These are phyloP conservation scores for Cryptococcus sp. DNA, from an alignment of 1,284 basidiomycete species.

Conservation along the genomic window DNA sequence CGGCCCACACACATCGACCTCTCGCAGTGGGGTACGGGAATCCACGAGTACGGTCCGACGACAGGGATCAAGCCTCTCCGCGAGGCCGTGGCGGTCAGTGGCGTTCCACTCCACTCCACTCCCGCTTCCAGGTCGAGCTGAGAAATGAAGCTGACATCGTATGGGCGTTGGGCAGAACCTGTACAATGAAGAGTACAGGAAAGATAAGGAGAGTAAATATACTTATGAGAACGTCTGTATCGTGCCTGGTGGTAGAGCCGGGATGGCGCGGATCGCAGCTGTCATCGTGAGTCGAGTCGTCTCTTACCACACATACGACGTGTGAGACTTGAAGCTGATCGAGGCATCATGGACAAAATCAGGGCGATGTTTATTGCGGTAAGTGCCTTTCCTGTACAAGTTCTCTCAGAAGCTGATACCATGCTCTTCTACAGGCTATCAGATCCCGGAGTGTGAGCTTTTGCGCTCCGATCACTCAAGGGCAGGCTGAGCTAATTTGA, in stretches of 20 bases:
- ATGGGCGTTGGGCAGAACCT: constrained; percentile 55
- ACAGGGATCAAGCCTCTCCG: constrained; percentile 74
- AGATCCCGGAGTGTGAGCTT: constrained; percentile 37
- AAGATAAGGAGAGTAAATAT: constrained; percentile 77
- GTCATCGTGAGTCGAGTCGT: constrained; percentile 61
- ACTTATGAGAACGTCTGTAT: constrained; percentile 74
- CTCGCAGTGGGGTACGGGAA: constrained; percentile 64
- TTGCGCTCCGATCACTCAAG: too few species aligned
- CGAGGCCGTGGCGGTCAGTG: constrained; percentile 37
- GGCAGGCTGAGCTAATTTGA: not conserved
- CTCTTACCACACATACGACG: too few species aligned
- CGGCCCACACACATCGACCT: constrained; percentile 66
- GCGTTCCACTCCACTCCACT: too few species aligned
- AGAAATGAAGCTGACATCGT: constrained; percentile 61
- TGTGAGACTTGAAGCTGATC: not conserved
- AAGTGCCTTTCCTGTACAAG: not conserved
- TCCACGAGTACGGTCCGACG: constrained; percentile 89
- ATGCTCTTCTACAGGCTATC: constrained; percentile 26
- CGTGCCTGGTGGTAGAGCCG: constrained; percentile 79
- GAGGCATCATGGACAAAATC: not conserved
- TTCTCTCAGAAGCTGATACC: not conserved
- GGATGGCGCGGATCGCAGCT: constrained; percentile 84
- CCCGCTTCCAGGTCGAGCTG: constrained; percentile 54
- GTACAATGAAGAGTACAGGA: constrained; percentile 84
- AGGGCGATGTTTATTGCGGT: constrained; percentile 47